These are phyloP conservation scores for Pistacia integerrima DNA, from an alignment of 345 rosid species.

Conservation along the genomic window DNA sequence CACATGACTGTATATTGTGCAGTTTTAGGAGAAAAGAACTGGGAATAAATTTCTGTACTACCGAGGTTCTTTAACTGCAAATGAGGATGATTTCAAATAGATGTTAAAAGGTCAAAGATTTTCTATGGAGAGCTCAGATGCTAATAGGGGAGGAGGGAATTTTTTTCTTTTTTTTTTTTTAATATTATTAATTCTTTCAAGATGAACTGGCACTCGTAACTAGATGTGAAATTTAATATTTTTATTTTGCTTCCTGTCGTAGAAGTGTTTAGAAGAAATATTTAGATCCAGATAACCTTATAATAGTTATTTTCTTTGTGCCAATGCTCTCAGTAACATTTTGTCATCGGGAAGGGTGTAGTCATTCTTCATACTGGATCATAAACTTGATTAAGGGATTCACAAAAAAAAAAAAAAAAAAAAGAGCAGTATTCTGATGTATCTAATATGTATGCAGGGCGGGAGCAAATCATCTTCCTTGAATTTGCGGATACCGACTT, in stretches of 20 bases:
- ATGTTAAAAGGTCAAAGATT: background rate
- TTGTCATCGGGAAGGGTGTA: background rate
- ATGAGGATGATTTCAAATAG: background rate
- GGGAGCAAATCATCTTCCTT: slow-evolving; percentile 51
- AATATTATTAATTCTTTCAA: background rate
- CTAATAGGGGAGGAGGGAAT: background rate
- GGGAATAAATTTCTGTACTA: background rate
- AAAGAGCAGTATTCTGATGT: background rate
- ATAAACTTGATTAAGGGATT: background rate
- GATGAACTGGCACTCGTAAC: background rate
- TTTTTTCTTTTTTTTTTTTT: background rate
- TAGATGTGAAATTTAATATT: background rate
- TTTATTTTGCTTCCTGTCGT: background rate
- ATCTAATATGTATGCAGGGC: slow-evolving; percentile 38
- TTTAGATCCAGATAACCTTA: background rate
- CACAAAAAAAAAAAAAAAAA: background rate
- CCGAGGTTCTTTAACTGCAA: background rate
- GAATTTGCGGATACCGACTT: slow-evolving; percentile 72
- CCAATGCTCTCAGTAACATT: background rate
- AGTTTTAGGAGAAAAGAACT: background rate
- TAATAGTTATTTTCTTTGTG: background rate
- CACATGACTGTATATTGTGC: background rate
- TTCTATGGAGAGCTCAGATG: background rate
- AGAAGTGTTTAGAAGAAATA: background rate
- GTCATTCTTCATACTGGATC: background rate